Evolutionary conservation across 2,329 filamentous ascomycete species (phyloP).

Genomic region (Alternaria postmessia): DNA sequence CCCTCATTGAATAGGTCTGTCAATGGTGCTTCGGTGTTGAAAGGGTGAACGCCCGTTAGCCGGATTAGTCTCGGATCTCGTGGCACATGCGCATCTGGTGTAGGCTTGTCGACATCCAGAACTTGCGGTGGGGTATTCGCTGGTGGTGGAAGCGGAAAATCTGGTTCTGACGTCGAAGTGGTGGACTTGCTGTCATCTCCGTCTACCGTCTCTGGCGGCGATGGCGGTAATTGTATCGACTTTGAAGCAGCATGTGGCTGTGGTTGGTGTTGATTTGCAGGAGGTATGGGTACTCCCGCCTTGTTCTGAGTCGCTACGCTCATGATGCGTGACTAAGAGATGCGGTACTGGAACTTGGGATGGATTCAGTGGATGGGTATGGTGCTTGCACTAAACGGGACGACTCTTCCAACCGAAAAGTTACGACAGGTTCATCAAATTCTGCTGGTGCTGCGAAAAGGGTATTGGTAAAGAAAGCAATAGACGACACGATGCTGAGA

Average conservation of each 20-base stretch:
- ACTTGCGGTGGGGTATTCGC: constrained; percentile 66
- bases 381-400: not conserved
- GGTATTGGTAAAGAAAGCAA: not conserved
- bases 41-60: constrained; percentile 87
- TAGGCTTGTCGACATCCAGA: constrained; percentile 79
- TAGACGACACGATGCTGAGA: not conserved
- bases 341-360: not conserved
- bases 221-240: constrained; percentile 39
- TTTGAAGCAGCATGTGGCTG: constrained; percentile 27
- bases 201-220: constrained; percentile 47
- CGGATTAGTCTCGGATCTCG: constrained; percentile 84
- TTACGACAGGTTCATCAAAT: not conserved
- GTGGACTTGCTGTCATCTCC: constrained; percentile 40
- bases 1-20: constrained; percentile 80
- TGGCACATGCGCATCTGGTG: constrained; percentile 81
- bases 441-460: not conserved
- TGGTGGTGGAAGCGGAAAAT: constrained; percentile 74
- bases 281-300: constrained; percentile 26
- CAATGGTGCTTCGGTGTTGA: constrained; percentile 87
- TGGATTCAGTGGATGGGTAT: not conserved
- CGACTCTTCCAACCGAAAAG: not conserved
- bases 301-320: constrained; percentile 21
- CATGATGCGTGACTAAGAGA: constrained; percentile 23
- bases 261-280: constrained; percentile 24
- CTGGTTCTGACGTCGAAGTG: constrained; percentile 25